These are phyloP conservation scores for Euphorbia peplus DNA, from an alignment of 345 rosid genomes.

Conservation along the genomic window DNA sequence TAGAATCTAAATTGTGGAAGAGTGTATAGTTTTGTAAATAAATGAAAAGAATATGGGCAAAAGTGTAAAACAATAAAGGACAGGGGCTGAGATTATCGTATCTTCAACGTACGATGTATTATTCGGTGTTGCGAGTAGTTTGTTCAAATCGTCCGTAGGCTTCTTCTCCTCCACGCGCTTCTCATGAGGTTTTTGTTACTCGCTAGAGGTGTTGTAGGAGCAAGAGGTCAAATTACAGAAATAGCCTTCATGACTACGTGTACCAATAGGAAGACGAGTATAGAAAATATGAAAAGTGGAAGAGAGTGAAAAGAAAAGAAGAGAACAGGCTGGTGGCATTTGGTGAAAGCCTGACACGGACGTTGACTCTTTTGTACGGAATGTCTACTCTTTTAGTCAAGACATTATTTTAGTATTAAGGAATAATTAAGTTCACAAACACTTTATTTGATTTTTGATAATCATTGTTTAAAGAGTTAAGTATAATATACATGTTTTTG, in stretches of 20 bases:
- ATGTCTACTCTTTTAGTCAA: conserved; percentile 23
- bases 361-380: conserved; percentile 48
- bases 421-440: too few species aligned
- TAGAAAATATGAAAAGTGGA: neutral
- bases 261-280: neutral
- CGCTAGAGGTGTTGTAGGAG: neutral
- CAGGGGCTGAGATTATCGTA: conserved; percentile 23
- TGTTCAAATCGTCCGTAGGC: neutral
- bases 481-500: too few species aligned
- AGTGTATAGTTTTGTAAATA: conserved; percentile 15
- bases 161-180: neutral
- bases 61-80: conserved; percentile 1
- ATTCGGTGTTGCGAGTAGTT: conserved; percentile 22
- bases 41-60: neutral
- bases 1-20: neutral
- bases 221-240: neutral
- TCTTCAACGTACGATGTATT: conserved; percentile 44
- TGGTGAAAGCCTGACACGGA: conserved; percentile 44
- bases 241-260: neutral
- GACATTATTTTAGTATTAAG: conserved; percentile 6
- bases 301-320: neutral
- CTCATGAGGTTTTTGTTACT: neutral
- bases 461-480: too few species aligned
- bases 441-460: too few species aligned
- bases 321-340: conserved; percentile 26